Conservation (phyloP, 257 asterid species). For the Nicotiana attenuata region DNA sequence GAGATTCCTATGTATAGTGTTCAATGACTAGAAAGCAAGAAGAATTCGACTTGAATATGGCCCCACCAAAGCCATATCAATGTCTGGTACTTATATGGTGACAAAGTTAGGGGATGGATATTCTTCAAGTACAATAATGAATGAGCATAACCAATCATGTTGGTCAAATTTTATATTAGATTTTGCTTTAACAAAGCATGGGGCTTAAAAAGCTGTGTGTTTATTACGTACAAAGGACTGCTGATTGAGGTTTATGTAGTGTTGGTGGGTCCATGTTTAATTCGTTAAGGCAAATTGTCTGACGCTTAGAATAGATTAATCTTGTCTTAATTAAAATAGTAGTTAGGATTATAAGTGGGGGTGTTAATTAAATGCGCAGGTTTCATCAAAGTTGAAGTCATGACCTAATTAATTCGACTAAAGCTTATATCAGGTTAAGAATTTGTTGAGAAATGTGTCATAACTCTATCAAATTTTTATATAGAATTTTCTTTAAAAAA, state of each 20-base stretch:
- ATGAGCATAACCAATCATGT: neutral
- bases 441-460: no score
- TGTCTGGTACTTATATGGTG: neutral
- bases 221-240: neutral
- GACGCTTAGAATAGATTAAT: neutral
- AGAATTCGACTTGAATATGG: constrained; percentile 30
- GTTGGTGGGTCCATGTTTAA: neutral
- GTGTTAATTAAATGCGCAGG: neutral
- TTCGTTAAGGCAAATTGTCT: neutral
- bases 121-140: constrained; percentile 10
- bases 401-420: no score
- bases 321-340: neutral
- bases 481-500: no score
- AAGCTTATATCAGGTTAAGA: no score
- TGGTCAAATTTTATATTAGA: constrained; percentile 3
- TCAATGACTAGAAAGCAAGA: constrained; percentile 48
- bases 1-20: constrained; percentile 42
- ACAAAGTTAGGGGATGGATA: constrained; percentile 5
- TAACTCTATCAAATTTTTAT: no score
- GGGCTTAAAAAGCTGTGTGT: neutral
- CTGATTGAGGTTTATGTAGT: neutral
- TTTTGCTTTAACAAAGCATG: neutral
- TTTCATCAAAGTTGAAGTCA: no score
- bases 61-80: constrained; percentile 19
- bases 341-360: neutral